phyloP scores from a whole-genome alignment of 495 filamentous ascomycete genomes.

The Aspergillus sparsus region DNA sequence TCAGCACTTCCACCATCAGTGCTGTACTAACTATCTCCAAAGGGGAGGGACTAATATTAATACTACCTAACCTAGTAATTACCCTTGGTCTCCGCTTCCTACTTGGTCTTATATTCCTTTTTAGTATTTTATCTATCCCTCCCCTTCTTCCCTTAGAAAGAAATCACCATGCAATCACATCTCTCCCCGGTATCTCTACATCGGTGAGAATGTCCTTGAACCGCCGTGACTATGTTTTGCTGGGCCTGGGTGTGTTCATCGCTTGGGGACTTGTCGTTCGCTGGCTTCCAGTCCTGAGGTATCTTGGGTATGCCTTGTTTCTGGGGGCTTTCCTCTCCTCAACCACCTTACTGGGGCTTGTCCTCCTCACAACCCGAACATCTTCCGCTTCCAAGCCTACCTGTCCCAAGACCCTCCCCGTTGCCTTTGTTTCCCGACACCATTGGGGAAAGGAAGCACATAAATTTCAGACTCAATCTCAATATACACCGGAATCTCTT shows the following conservation, averaged over 20 bases:
- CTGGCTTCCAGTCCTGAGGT: constrained; percentile 79
- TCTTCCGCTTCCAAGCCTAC: constrained; percentile 36
- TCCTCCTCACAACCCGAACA: constrained; percentile 61
- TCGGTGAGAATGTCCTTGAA: constrained; percentile 71
- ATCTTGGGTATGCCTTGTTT: constrained; percentile 75
- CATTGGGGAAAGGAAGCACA: constrained; percentile 70
- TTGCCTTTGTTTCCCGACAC: constrained; percentile 62
- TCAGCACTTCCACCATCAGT: too few species aligned
- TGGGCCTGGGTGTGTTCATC: constrained; percentile 71
- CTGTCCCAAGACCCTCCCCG: constrained; percentile 32
- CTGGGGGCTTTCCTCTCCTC: constrained; percentile 61
- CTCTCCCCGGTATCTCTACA: constrained; percentile 19
- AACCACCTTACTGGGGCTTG: constrained; percentile 51
- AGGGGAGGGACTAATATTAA: not conserved
- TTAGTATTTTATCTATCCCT: too few species aligned
- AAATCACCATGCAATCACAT: constrained; percentile 39
- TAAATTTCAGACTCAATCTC: constrained; percentile 52
- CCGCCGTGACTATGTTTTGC: constrained; percentile 71
- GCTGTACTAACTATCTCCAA: not conserved
- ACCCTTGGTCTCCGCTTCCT: not conserved
- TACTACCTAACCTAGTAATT: not conserved
- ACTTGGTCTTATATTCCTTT: too few species aligned
- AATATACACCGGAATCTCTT: constrained; percentile 59
- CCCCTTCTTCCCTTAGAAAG: constrained; percentile 13
- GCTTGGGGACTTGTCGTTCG: constrained; percentile 81